Evolutionary conservation across 345 rosid genomes (phyloP), one percentile per base, ranked within the genome.

Genomic region (Turritis glabra): DNA sequence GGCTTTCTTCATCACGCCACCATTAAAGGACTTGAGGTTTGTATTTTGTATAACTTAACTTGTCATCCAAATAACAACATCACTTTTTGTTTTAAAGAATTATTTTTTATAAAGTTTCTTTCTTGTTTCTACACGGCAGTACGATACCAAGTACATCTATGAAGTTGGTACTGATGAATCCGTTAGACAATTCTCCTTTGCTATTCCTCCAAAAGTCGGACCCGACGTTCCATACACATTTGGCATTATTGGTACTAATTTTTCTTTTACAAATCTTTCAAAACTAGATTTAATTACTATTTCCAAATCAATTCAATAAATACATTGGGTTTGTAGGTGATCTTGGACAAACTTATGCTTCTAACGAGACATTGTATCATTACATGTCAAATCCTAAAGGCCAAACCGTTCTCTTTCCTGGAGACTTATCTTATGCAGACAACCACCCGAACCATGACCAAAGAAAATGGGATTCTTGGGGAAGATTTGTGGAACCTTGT

Each of bases 161-260:
- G 80, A 73, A 55, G 80, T 86, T 5, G 90, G 93, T 47, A 53
- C 72, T 18, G 81, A 58, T 46, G 17, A 72, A 33, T 60, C 84
- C 8, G 80, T 67, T 7, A 64, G 90, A 41, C 73, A 59, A 57
- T 88, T 88, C 73, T 72, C 72, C 72, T 86, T 86, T 53, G 60
- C 51, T 1, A 88, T 85, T 12, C 93, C 93, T 70, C 90, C 89
- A 0, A 63, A 76, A 8, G 79, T 84, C 10, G 93, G 90, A 37
- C 93, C 93, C 3, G 89, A 86, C 73, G 90, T 76, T 44, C 90
- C 90, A 0, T 83, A 86, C 67, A 85, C 93, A 13, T 88, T 86
- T 72, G 93, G 93, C 15, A 79, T 88, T 71, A 88, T 88, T 5
- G 93, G 93, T 86, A 80, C 18, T 27, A 9, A 2, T 18, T n/a